Conservation (phyloP, 176 grass and related monocot species). For the Musa itinerans region DNA sequence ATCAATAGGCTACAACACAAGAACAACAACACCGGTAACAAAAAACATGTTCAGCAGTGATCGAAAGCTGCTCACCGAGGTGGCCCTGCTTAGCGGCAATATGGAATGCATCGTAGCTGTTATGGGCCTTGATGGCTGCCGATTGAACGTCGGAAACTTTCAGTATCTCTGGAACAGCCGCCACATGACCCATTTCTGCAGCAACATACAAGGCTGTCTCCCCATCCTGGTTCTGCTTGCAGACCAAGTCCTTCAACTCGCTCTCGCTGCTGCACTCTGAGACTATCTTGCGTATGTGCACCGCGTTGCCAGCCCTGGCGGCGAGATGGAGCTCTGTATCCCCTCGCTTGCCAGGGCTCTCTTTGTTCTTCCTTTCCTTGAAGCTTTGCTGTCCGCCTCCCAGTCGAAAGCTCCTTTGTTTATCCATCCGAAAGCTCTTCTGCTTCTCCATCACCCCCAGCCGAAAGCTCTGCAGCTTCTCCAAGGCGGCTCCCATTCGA, state of each 20-base stretch:
- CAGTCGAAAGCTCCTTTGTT: not conserved
- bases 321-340: conserved; percentile 11
- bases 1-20: not conserved
- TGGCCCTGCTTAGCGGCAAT: conserved; percentile 24
- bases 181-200: conserved; percentile 15
- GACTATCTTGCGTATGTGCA: conserved; percentile 9
- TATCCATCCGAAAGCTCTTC: conserved; percentile 5
- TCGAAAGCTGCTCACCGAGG: conserved; percentile 1
- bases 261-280: not conserved
- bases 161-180: conserved; percentile 15
- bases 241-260: conserved; percentile 10
- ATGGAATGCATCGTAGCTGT: conserved; percentile 21
- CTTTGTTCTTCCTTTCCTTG: conserved; percentile 14
- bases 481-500: not conserved
- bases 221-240: conserved; percentile 21
- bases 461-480: not conserved
- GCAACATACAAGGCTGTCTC: conserved; percentile 18
- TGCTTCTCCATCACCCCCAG: not conserved
- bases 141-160: conserved; percentile 18
- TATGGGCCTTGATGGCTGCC: conserved; percentile 15
- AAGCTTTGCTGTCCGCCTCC: conserved; percentile 13
- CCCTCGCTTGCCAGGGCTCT: conserved; percentile 19
- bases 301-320: conserved; percentile 11
- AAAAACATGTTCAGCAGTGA: not conserved
- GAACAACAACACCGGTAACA: not conserved